These are phyloP conservation scores for Solanum lycopersicoides DNA, from an alignment of 257 asterid species.

Conservation along the genomic window DNA sequence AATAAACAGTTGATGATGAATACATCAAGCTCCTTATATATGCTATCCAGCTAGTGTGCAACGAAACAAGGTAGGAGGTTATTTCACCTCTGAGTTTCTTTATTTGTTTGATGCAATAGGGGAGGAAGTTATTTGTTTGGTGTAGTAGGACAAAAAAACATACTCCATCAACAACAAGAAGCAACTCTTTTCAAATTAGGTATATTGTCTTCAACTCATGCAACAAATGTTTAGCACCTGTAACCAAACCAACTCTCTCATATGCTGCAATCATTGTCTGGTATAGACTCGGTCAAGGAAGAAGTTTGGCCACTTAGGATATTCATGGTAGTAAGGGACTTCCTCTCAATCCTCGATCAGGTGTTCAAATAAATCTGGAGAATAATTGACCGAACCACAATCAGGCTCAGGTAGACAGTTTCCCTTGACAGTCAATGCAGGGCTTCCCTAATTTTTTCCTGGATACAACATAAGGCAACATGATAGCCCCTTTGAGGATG, in stretches of 20 bases:
- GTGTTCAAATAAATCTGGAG: conserved; percentile 65
- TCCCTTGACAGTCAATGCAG: conserved; percentile 6
- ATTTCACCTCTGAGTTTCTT: no score
- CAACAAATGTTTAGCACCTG: conserved; percentile 62
- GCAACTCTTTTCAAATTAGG: conserved; percentile 71
- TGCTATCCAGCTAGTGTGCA: no score
- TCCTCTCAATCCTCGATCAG: conserved; percentile 47
- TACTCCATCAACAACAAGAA: conserved; percentile 37
- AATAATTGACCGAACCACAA: conserved; percentile 38
- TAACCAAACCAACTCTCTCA: conserved; percentile 82
- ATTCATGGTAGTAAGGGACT: conserved; percentile 63
- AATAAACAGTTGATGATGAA: no score
- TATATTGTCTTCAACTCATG: conserved; percentile 80
- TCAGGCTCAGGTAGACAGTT: not conserved
- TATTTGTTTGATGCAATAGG: no score
- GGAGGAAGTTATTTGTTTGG: no score
- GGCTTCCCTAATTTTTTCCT: conserved; percentile 2
- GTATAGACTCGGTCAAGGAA: conserved; percentile 53
- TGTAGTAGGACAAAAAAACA: no score
- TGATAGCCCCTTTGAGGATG: not conserved
- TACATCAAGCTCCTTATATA: no score
- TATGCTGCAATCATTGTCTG: conserved; percentile 89
- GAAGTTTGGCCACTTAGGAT: conserved; percentile 61
- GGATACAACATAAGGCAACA: not conserved
- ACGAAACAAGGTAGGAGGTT: no score